Evolutionary conservation across 129 eudicot species (phyloP).

Genomic region (Deinandra increscens): DNA sequence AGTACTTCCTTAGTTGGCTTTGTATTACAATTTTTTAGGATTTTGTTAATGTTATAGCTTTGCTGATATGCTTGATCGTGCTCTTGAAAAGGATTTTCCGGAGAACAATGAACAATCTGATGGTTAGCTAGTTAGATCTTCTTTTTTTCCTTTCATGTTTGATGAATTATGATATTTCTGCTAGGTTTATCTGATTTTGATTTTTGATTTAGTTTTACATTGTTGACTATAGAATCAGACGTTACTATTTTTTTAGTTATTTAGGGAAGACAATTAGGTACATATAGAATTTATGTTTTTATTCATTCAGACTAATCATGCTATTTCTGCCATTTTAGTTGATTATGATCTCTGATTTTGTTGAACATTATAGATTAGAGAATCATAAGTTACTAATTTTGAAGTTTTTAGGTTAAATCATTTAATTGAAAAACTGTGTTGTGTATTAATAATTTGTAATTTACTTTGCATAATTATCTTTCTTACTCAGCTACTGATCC

Average conservation of each 20-base stretch:
- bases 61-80: constrained; percentile 80
- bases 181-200: background rate
- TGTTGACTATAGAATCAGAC: background rate
- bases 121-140: constrained; percentile 40
- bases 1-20: no score
- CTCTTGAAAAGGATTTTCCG: constrained; percentile 80
- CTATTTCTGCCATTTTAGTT: constrained; percentile 17
- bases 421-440: constrained; percentile 14
- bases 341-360: constrained; percentile 5
- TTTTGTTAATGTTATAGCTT: no score
- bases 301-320: background rate
- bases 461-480: background rate
- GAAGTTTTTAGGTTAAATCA: constrained; percentile 6
- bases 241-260: background rate
- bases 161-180: background rate
- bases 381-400: background rate
- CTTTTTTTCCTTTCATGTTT: no score
- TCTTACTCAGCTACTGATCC: constrained; percentile 57
- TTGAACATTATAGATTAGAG: constrained; percentile 4
- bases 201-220: no score
- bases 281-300: background rate
- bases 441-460: constrained; percentile 6
- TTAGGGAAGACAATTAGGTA: background rate
- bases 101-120: constrained; percentile 65
- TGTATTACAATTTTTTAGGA: no score